Conservation (phyloP, 257 asterid genomes). For the Sherardia arvensis region DNA sequence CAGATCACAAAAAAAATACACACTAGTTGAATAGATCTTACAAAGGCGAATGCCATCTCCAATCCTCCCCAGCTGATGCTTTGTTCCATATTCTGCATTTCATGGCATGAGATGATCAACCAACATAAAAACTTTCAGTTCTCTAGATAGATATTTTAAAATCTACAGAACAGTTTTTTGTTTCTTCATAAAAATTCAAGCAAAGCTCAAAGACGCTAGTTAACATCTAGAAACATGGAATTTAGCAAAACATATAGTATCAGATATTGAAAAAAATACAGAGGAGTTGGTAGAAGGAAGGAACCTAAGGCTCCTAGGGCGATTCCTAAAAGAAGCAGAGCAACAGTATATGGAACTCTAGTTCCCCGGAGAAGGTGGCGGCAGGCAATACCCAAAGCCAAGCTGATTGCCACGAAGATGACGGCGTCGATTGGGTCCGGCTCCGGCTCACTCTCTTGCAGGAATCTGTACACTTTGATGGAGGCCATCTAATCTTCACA, state of each 20-base stretch:
- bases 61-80: constrained; percentile 64
- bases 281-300: not conserved
- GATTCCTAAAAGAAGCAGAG: constrained; percentile 72
- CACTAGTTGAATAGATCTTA: constrained; percentile 28
- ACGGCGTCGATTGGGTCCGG: constrained; percentile 68
- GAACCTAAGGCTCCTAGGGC: constrained; percentile 76
- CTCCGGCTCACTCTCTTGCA: constrained; percentile 13
- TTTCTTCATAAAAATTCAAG: not conserved
- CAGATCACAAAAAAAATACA: not conserved
- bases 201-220: not conserved
- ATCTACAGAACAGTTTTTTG: too few relatives aligned
- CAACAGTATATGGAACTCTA: constrained; percentile 92
- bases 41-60: constrained; percentile 89
- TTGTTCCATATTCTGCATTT: constrained; percentile 70
- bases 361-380: constrained; percentile 84
- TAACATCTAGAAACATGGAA: not conserved
- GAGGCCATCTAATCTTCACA: constrained; percentile 19
- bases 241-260: not conserved
- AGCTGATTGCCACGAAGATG: constrained; percentile 78
- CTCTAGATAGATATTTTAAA: too few relatives aligned
- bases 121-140: not conserved
- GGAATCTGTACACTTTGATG: constrained; percentile 23
- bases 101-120: not conserved
- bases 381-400: constrained; percentile 72
- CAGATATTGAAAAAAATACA: not conserved